A percentile compares a stretch with the other conserved stretches of the same genome.
These are phyloP conservation scores for Calonectria hongkongensis DNA, from an alignment of 2,329 filamentous ascomycete species.

Conservation along the genomic window DNA sequence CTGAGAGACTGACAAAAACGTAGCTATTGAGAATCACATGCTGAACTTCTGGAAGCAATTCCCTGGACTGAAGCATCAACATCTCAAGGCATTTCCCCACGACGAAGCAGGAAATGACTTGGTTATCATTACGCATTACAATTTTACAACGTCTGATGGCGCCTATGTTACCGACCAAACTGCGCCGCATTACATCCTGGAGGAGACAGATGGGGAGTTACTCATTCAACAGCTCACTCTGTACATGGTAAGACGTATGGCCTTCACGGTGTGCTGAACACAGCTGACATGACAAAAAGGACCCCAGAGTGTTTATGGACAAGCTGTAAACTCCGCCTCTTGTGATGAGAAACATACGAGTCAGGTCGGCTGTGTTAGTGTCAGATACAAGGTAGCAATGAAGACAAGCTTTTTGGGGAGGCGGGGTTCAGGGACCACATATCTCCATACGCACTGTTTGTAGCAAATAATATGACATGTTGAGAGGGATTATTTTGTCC, in stretches of 20 bases:
- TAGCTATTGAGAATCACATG: not conserved
- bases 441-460: not conserved
- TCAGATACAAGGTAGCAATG: not conserved
- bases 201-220: not conserved
- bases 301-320: not conserved
- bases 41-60: constrained; percentile 1
- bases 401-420: not conserved
- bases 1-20: not conserved
- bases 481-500: not conserved
- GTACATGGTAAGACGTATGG: not conserved
- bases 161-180: not conserved
- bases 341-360: not conserved
- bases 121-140: not conserved
- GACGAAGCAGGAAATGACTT: not conserved
- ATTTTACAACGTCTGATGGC: not conserved
- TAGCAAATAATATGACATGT: constrained; percentile 6
- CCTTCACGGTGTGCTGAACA: not conserved
- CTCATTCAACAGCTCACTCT: not conserved
- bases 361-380: not conserved
- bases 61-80: not conserved
- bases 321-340: not conserved
- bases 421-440: not conserved
- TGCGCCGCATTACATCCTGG: not conserved
- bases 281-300: not conserved
- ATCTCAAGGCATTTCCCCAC: not conserved